Base-by-base conservation (phyloP, 257 asterid genomes). In the Avicennia marina region DNA sequence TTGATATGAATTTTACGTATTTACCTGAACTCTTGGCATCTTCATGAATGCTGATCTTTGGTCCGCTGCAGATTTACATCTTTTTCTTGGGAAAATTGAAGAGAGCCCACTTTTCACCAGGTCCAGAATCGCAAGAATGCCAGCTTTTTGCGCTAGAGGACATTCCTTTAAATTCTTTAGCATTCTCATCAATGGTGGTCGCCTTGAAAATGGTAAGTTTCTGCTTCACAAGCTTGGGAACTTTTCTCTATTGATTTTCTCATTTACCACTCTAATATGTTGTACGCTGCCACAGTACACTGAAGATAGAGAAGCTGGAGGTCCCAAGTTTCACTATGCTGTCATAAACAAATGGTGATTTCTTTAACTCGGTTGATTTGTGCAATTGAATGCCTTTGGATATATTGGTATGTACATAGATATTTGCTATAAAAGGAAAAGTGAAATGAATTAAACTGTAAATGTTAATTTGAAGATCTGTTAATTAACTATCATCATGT, bases 101-200 rank as follows among this genome's bases (percentile, higher is more conserved):
- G 79, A 78, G 53, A 29, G 86, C 87, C 25, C 73, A 78, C 65
- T 90, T 85, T 80, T 82, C 95, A 31, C 94, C 98, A 0, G 96
- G 98, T 33, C 89, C 86, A 6, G 98, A 90, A 69, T 87, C 98
- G 73, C 77, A 79, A 1, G 98, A 90, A 62, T 90, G 98, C 70
- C 72, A 74, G 63, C 94, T 90, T 47, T 90, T 85, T 60, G 77
- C 79, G 0, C 66, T 63, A 20, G 81, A 81, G 69, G 96, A 83
- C 55, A 85, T 90, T 56, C 98, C 98, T 47, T 83, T 85, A 61
- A 88, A 90, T 56, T 83, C 96, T 54, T 71, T 90, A 68, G 81
- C 98, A 60, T 90, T 90, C 66, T 90, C 98, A 11, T 90, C 98
- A 0, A 90, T 87, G 94, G 77, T 90, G 66, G 89, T 90, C 63